Base-by-base conservation (phyloP, 2,329 filamentous ascomycete genomes). In the Aschersonia sp. region DNA sequence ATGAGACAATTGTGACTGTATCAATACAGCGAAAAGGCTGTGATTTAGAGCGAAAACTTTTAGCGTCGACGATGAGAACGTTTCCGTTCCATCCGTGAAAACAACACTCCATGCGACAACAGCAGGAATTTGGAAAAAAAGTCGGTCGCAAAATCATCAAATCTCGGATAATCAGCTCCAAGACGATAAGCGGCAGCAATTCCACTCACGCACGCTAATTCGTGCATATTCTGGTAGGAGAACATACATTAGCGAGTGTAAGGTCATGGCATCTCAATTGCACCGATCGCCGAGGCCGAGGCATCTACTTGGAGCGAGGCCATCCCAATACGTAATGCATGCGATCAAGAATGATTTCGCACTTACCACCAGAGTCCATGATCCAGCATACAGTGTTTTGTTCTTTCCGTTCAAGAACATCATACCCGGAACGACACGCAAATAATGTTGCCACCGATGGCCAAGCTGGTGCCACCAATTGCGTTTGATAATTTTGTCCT, bases 401-500 rank as follows among this genome's bases (percentile, higher is more conserved):
- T 77, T 77, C 51, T 70, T 74, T 0, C 80, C 81, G 53, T 88
- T 81, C 3, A 88, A 71, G 30, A 83, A 75, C 80, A 82, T 83
- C 73, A 88, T 75, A 52, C 78, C 78, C 0, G 83, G 83, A 1
- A 88, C 80, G 1, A 83, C 79, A 35, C 77, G 71, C 1, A 75
- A 57, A 56, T 82, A 82, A 55, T 83, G 79, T 35, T 77, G 76
- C 72, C 73, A 83, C 3, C 71, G 68, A 55, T 83, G 78, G 48
- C 78, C 78, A 9, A 83, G 68, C 60, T 83, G 79, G 57, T 83
- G 79, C 79, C 80, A 82, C 78, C 78, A 82, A 51, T 83, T 76
- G 51, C 71, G 72, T 45, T 74, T 66, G 46, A 84, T 82, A 43
- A 83, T 71, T 54, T 82, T 81, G 45, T 57, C 59, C 52, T 74